Evolutionary conservation across 2,329 filamentous ascomycete species (phyloP).

Genomic region (Neospermospora avenae): DNA sequence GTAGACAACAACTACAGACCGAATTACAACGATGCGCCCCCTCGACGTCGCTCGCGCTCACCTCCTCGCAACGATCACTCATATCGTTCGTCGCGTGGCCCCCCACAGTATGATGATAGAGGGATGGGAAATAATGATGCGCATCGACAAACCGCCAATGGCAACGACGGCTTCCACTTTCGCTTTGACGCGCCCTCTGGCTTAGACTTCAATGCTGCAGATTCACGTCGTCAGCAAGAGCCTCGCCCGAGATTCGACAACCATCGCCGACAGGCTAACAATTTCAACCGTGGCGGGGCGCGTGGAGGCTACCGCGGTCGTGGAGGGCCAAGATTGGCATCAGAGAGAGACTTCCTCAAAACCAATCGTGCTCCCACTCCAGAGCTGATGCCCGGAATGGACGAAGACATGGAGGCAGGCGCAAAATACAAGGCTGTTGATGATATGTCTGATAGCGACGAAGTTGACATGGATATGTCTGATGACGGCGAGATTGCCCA

Average conservation of each 20-base stretch:
- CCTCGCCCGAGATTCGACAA: slow-evolving; percentile 20
- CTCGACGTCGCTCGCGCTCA: slow-evolving; percentile 12
- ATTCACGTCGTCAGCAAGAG: slow-evolving; percentile 26
- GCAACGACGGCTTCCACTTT: slow-evolving; percentile 30
- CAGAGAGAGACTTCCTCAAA: slow-evolving; percentile 35
- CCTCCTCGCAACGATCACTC: slow-evolving; percentile 23
- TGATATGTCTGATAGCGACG: slow-evolving; percentile 60
- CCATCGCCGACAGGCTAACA: slow-evolving; percentile 10
- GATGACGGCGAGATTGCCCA: slow-evolving; percentile 36
- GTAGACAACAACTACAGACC: slow-evolving; percentile 6
- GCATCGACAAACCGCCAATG: slow-evolving; percentile 10
- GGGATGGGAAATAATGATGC: background rate
- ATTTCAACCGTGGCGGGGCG: slow-evolving; percentile 12
- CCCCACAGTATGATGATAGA: slow-evolving; percentile 2
- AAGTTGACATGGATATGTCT: slow-evolving; percentile 56
- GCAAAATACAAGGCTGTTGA: slow-evolving; percentile 54
- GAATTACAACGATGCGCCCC: slow-evolving; percentile 1
- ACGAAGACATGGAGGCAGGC: slow-evolving; percentile 27
- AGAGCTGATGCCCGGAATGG: slow-evolving; percentile 36
- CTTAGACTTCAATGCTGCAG: slow-evolving; percentile 26
- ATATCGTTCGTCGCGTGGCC: slow-evolving; percentile 4
- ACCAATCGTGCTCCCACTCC: slow-evolving; percentile 37
- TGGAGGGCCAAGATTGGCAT: slow-evolving; percentile 30
- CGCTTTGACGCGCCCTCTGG: slow-evolving; percentile 32
- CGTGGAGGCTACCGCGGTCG: slow-evolving; percentile 31